Conservation (phyloP, 331 rosid genomes). For the Malus hybrid region DNA sequence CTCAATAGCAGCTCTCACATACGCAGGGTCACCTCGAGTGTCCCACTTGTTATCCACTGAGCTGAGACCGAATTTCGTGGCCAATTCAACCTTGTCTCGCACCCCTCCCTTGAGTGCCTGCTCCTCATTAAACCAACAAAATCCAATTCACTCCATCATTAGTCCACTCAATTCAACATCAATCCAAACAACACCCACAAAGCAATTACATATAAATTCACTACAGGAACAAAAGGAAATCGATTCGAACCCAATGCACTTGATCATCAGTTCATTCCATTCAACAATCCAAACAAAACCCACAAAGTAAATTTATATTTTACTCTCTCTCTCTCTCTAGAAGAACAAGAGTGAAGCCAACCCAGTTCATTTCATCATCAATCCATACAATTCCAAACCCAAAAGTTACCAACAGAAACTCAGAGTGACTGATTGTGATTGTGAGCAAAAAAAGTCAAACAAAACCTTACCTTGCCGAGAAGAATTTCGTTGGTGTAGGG, state of each 20-base stretch:
- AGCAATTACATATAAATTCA: background rate
- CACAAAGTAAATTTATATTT: background rate
- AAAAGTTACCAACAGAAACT: background rate
- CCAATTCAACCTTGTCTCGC: conserved; percentile 52
- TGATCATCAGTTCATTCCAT: background rate
- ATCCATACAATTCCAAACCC: background rate
- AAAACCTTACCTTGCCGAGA: conserved; percentile 3
- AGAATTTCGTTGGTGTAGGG: conserved; percentile 30
- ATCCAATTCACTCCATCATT: background rate
- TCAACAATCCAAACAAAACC: background rate
- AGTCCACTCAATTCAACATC: background rate
- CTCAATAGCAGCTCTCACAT: conserved; percentile 59
- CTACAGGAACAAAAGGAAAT: background rate
- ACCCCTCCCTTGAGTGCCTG: conserved; percentile 50
- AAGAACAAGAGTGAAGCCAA: background rate
- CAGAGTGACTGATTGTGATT: background rate
- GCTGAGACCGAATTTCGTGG: conserved; percentile 36
- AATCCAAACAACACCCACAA: background rate
- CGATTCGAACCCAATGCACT: background rate
- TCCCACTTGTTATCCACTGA: background rate
- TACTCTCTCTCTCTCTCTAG: background rate
- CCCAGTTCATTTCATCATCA: background rate
- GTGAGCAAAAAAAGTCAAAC: no score
- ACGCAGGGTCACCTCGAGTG: conserved; percentile 41
- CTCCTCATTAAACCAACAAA: background rate